Evolutionary conservation across 306 rosid species (phyloP).

Genomic region (Ormosia semicastrata): DNA sequence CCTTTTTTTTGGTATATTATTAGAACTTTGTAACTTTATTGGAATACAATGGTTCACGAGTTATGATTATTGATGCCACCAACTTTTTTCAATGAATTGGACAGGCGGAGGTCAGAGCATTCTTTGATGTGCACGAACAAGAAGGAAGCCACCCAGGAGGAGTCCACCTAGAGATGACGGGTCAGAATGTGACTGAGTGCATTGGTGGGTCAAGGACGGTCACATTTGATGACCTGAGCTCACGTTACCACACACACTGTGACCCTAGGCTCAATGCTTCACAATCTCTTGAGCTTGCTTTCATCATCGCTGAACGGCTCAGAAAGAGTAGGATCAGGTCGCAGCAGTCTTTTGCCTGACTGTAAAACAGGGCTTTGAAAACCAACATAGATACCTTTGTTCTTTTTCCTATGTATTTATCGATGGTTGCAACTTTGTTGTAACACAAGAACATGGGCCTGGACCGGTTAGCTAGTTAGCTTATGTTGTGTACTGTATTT

Average conservation of each 20-base stretch:
- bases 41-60: not conserved
- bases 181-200: constrained; percentile 99
- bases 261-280: constrained; percentile 98
- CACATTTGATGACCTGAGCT: constrained; percentile 88
- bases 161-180: constrained; percentile 96
- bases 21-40: not conserved
- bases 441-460: not conserved
- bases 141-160: constrained; percentile 99
- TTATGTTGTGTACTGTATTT: constrained; percentile 42
- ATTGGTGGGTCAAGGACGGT: constrained; percentile 96
- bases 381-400: constrained; percentile 25
- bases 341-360: constrained; percentile 39
- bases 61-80: constrained; percentile 14
- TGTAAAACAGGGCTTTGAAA: constrained; percentile 35
- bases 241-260: constrained; percentile 99
- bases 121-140: constrained; percentile 97
- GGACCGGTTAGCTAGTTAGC: constrained; percentile 16
- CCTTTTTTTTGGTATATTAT: not conserved
- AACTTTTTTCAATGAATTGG: constrained; percentile 11
- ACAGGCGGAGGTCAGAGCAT: constrained; percentile 98
- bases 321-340: constrained; percentile 85
- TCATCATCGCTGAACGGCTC: constrained; percentile 89
- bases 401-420: constrained; percentile 13
- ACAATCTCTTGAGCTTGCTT: constrained; percentile 95
- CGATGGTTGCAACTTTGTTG: constrained; percentile 2